phyloP scores from a whole-genome alignment of 83 land plant species.

The Thuja plicata region DNA sequence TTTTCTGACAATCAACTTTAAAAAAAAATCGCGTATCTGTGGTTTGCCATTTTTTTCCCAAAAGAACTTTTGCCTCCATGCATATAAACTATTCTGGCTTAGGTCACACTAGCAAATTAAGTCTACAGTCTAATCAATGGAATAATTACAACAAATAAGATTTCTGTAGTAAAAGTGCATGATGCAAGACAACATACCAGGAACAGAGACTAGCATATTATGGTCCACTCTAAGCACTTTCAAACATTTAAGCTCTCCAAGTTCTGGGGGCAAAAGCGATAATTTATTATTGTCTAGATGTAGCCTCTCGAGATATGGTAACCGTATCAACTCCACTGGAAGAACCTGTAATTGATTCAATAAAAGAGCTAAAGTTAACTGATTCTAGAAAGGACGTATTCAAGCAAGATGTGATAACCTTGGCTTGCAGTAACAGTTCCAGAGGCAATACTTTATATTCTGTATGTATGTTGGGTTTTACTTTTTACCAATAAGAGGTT shows the following conservation, averaged over 20 bases:
- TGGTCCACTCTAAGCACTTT: constrained; percentile 84
- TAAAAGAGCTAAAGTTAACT: background rate
- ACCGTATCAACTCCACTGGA: constrained; percentile 73
- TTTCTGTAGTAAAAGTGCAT: background rate
- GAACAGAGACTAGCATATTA: constrained; percentile 88
- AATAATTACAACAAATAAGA: background rate
- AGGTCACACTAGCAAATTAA: background rate
- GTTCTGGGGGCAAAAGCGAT: constrained; percentile 72
- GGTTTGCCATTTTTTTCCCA: too few species aligned
- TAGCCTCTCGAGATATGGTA: constrained; percentile 79
- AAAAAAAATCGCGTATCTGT: too few species aligned
- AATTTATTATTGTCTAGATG: constrained; percentile 92
- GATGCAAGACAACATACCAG: constrained; percentile 59
- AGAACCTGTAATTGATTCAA: constrained; percentile 49
- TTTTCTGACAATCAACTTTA: too few species aligned
- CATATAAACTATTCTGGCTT: background rate
- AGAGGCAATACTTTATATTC: background rate
- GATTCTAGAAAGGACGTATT: background rate
- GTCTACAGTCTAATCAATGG: background rate
- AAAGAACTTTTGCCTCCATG: too few species aligned
- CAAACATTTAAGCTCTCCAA: constrained; percentile 81
- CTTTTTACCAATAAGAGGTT: background rate
- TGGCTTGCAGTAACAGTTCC: background rate
- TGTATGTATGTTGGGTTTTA: background rate
- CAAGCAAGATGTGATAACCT: background rate